Evolutionary conservation across 1,284 basidiomycete species (phyloP), one percentile per base, ranked within the genome.

Genomic region (Irpex sp.): DNA sequence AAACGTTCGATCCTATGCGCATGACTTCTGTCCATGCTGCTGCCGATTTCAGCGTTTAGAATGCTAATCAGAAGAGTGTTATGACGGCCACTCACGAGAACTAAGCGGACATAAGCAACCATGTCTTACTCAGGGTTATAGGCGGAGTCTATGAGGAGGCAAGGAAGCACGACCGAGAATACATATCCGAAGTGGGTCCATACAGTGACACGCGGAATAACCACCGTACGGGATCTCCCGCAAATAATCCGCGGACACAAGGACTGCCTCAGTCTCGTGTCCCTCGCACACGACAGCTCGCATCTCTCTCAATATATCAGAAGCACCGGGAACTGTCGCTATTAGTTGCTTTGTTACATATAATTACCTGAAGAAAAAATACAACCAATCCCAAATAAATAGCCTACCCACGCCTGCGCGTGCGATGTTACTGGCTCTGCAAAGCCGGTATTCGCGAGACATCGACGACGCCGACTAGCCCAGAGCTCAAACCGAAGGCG

Each of bases 401-500:
- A 53, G 0, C 53, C 28, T 28, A 28, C 4, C 28, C 28, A 28
- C 28, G 28, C 28, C 28, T 5, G 33, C 21, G 54, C 49, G 23
- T 28, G n/a, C 35, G 12, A 14, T 6, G 42, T 4, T n/a, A 10
- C 53, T 35, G 54, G 63, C 59, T 68, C 55, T 68, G 70, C 42
- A 75, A 58, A 19, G 68, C 66, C 19, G 80, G 75, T 62, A 86
- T 75, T 67, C 76, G 76, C 10, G 73, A 72, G 33, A 81, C 71
- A 68, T 87, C 85, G 36, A 86, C 76, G 16, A 87, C 75, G 10
- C 79, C 83, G 21, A 86, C 82, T 45, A 77, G 69, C 49, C 77
- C 74, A 58, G 79, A 81, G 71, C 86, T 83, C 57, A 87, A 69
- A 9, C 83, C 82, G 65, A 87, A 69, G 1, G 82, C 83, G 64